Evolutionary conservation across 1,284 basidiomycete genomes (phyloP), one percentile per base, ranked within the genome.

Genomic region (Trichosporon sp.): DNA sequence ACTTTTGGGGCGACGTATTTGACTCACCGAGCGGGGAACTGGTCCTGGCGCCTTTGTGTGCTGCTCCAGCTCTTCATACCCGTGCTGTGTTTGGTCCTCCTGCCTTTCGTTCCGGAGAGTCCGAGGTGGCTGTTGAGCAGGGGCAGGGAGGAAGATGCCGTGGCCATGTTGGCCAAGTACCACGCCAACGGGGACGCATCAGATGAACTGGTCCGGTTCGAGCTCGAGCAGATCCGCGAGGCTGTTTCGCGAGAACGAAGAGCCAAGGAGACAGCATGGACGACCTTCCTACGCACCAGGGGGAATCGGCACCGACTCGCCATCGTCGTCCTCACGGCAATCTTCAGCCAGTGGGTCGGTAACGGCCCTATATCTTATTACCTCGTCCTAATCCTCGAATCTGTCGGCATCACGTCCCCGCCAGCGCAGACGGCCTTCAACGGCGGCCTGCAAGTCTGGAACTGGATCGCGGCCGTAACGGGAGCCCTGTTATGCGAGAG

Each of bases 231-330:
- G 63, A 64, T 69, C 63, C 65, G 69, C 54, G 62, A 77, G 34
- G 71, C 77, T 1, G 68, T 77, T 57, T 60, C 82, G 60, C 86
- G 86, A 69, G 89, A 91, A 74, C 83, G 49, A 1, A 32, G 19
- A 14, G 56, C 52, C 23, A 56, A 33, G 10, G 37, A 21, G n/a
- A 62, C 56, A 9, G 7, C 56, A 3, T 68, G 59, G 59, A 52
- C 44, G n/a, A 37, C 66, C 9, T 67, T 67, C 56, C 16, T 80
- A 69, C 58, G 58, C 36, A 79, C 74, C n/a, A 71, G 64, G 23
- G 79, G 79, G 1, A 80, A 81, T 65, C 69, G 84, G 58, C 81
- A 77, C 57, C 78, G 85, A 4, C 65, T 85, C 29, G 56, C 84
- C 27, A 80, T 86, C 56, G 80, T 81, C 10, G 70, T 81, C 31